Percentiles rank a stretch among this genome's conserved stretches.
phyloP scores from a whole-genome alignment of 805 yeast species.

The Saturnispora bothae region DNA sequence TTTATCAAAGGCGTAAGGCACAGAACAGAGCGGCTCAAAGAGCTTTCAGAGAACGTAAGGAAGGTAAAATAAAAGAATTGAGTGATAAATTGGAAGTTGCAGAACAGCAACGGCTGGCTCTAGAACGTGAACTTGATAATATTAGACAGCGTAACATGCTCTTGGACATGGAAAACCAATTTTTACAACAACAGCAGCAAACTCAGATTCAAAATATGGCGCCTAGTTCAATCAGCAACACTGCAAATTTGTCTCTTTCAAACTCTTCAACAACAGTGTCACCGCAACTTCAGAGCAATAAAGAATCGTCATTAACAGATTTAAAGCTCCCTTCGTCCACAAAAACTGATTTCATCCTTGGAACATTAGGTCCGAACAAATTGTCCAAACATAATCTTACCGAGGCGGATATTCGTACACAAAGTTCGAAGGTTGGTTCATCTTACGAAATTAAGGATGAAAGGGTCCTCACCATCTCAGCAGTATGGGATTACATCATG shows the following conservation, averaged over 20 bases:
- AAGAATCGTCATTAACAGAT: constrained; percentile 16
- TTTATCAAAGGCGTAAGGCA: constrained; percentile 52
- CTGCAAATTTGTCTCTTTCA: neutral
- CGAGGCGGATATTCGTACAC: constrained; percentile 5
- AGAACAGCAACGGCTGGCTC: constrained; percentile 35
- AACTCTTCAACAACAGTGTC: neutral
- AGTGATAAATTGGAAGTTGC: constrained; percentile 47
- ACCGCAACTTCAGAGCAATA: neutral
- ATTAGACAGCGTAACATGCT: constrained; percentile 43
- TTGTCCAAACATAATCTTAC: constrained; percentile 8
- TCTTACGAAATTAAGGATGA: constrained; percentile 24
- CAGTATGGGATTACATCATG: constrained; percentile 73
- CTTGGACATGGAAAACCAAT: constrained; percentile 52
- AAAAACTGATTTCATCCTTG: constrained; percentile 16
- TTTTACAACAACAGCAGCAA: constrained; percentile 25
- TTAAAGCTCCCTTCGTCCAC: constrained; percentile 12
- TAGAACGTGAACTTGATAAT: constrained; percentile 32
- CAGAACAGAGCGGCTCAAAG: constrained; percentile 83
- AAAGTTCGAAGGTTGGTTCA: constrained; percentile 13
- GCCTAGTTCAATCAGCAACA: neutral
- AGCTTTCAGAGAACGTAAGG: constrained; percentile 78
- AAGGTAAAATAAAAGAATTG: constrained; percentile 57
- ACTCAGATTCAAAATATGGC: neutral
- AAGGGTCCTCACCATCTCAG: constrained; percentile 57
- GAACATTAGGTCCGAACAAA: constrained; percentile 12